These are phyloP conservation scores for Nitzschia palea DNA, from an alignment of 108 stramenopile genomes.

Conservation along the genomic window DNA sequence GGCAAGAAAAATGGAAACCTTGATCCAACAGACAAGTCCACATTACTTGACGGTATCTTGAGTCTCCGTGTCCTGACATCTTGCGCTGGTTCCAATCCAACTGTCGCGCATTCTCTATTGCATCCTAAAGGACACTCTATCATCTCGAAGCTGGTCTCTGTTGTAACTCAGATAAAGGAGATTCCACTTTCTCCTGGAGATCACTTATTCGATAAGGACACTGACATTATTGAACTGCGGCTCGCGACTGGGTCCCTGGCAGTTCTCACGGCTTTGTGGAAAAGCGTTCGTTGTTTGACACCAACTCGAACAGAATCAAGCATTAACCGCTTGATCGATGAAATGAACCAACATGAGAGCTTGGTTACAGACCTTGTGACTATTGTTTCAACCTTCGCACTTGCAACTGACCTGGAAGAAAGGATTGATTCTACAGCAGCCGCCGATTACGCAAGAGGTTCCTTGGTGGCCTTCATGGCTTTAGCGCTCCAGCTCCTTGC, in stretches of 20 bases:
- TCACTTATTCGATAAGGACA: constrained; percentile 12
- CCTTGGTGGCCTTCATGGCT: constrained; percentile 22
- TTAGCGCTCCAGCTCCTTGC: constrained; percentile 23
- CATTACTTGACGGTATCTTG: constrained; percentile 13
- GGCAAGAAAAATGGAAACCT: background rate
- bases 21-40: constrained; percentile 1
- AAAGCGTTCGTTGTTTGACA: background rate
- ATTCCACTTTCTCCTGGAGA: background rate
- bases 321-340: background rate
- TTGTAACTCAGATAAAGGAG: background rate
- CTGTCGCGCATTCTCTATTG: constrained; percentile 18
- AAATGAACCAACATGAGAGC: background rate
- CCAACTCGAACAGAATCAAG: constrained; percentile 3
- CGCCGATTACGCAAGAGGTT: constrained; percentile 24
- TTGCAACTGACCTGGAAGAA: constrained; percentile 9
- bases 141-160: constrained; percentile 13
- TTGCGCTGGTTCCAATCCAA: constrained; percentile 20
- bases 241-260: constrained; percentile 15
- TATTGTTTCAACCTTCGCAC: constrained; percentile 9
- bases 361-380: constrained; percentile 20
- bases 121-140: constrained; percentile 2
- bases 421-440: constrained; percentile 8
- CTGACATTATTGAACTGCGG: constrained; percentile 17
- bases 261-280: constrained; percentile 21
- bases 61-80: constrained; percentile 18